Evolutionary conservation across 1,284 basidiomycete species (phyloP).

Genomic region (Mycosarcoma maydis): DNA sequence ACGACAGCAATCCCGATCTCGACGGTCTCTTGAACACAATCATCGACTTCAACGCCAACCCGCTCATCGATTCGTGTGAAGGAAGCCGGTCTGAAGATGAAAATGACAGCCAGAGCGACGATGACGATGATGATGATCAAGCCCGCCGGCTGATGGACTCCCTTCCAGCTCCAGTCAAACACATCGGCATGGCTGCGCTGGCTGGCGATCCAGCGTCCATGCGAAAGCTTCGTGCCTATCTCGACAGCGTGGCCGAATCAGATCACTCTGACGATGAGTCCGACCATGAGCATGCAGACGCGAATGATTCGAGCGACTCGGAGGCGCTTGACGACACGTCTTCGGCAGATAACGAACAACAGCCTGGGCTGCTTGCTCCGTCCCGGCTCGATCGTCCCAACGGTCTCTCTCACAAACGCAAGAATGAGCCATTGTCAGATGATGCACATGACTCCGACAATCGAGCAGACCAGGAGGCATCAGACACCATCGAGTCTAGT

Average conservation of each 20-base stretch:
- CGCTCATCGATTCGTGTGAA: slow-evolving; percentile 5
- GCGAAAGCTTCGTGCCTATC: slow-evolving; percentile 10
- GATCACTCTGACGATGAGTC: slow-evolving; percentile 18
- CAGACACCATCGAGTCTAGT: slow-evolving; percentile 16
- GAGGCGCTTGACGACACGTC: slow-evolving; percentile 2
- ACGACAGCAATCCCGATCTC: slow-evolving; percentile 15
- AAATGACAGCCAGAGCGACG: slow-evolving; percentile 9
- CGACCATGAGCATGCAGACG: too few relatives aligned
- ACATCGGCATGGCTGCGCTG: slow-evolving; percentile 17
- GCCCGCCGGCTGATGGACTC: slow-evolving; percentile 7
- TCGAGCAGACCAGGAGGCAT: slow-evolving; percentile 3
- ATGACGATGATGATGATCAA: slow-evolving; percentile 17
- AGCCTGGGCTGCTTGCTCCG: background rate
- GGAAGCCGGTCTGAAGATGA: slow-evolving; percentile 7
- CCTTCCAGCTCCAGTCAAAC: slow-evolving; percentile 17
- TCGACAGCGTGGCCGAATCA: slow-evolving; percentile 21
- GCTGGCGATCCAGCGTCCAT: slow-evolving; percentile 13
- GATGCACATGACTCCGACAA: slow-evolving; percentile 4
- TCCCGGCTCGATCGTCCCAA: slow-evolving; percentile 2
- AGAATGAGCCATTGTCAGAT: slow-evolving; percentile 4
- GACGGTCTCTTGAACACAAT: slow-evolving; percentile 16
- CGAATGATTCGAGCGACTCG: background rate
- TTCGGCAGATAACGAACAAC: slow-evolving; percentile 8
- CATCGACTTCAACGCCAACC: slow-evolving; percentile 7
- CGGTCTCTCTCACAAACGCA: slow-evolving; percentile 20